Evolutionary conservation across 139 green algal genomes (phyloP), one percentile per base, ranked within the genome.

Genomic region (Chlorella sp.): DNA sequence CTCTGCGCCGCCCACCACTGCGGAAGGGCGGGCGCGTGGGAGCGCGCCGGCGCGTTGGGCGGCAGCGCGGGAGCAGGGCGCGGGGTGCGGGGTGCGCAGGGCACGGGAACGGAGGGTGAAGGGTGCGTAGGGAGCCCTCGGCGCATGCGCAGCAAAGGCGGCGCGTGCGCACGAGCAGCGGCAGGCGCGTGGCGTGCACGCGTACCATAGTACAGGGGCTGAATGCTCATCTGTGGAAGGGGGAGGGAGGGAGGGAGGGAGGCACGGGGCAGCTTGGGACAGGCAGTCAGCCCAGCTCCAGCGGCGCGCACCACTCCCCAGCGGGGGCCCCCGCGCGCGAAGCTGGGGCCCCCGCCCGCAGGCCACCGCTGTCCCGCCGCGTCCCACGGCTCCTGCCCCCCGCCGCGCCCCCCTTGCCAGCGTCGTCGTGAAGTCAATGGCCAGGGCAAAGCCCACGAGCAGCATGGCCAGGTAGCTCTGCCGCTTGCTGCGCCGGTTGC

Each of bases 171-270:
- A n/a, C n/a, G n/a, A n/a, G n/a, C n/a, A n/a, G n/a, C n/a, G n/a
- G n/a, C n/a, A n/a, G n/a, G n/a, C n/a, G n/a, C n/a, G n/a, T n/a
- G n/a, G n/a, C n/a, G n/a, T n/a, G n/a, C n/a, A n/a, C n/a, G n/a
- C n/a, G n/a, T n/a, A n/a, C n/a, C n/a, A 36, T 76, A 76, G 50
- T 51, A 68, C 7, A 80, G 40, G 12, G 77, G 46, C 58, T 74
- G 62, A 27, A 74, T 62, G 42, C n/a, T 40, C 76, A 82, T 61
- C 19, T 61, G 19, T 61, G 53, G 45, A 11, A 53, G 12, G 12
- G 14, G 58, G 5, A n/a, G 5, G 23, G 7, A 38, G n/a, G n/a
- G n/a, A 29, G 6, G n/a, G 27, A 27, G 38, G 55, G n/a, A 7
- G n/a, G 55, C n/a, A 6, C 17, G 55, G 4, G 25, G 55, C n/a